These are phyloP conservation scores for Neurospora sp. DNA, from an alignment of 495 filamentous ascomycete species.

Conservation along the genomic window DNA sequence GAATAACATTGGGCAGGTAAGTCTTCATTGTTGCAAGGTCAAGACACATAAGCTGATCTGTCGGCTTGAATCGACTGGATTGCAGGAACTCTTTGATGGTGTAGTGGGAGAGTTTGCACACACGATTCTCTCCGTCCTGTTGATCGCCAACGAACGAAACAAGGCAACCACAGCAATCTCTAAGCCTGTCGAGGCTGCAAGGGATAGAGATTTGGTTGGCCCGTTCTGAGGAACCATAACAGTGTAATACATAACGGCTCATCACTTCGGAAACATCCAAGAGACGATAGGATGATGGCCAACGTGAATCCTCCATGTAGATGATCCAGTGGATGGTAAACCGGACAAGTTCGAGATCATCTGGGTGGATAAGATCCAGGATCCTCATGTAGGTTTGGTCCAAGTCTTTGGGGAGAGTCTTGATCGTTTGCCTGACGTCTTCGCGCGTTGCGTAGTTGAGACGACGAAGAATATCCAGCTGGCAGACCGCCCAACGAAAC, in stretches of 20 bases:
- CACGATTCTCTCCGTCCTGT: not conserved
- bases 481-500: conserved; percentile 39
- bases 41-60: not conserved
- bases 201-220: not conserved
- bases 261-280: not conserved
- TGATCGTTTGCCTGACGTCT: conserved; percentile 18
- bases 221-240: not conserved
- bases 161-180: not conserved
- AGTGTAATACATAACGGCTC: not conserved
- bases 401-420: conserved; percentile 25
- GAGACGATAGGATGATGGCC: too few species aligned
- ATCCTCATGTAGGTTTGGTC: conserved; percentile 34
- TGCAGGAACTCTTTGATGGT: not conserved
- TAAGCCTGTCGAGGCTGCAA: not conserved
- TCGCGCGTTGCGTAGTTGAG: not conserved
- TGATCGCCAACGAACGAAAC: not conserved
- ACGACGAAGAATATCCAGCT: conserved; percentile 30
- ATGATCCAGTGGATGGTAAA: conserved; percentile 2
- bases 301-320: not conserved
- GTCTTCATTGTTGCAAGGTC: not conserved
- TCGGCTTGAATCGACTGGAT: not conserved
- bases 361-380: conserved; percentile 15
- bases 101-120: not conserved
- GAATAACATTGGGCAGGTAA: not conserved
- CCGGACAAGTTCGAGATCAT: conserved; percentile 17